phyloP scores from a whole-genome alignment of 345 rosid species.

The Cochlearia excelsa region DNA sequence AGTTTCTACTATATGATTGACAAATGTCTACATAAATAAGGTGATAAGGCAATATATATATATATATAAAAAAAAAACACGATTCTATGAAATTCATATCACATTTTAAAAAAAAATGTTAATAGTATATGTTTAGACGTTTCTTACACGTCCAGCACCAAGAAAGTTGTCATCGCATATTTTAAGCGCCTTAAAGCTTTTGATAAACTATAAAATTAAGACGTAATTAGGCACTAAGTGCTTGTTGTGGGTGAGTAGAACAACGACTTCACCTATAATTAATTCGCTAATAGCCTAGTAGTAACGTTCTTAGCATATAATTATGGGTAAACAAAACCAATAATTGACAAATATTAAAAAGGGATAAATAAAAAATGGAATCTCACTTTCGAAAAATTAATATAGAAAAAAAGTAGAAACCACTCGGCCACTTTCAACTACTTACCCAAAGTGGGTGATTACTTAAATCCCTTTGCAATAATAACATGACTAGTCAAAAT shows the following conservation, averaged over 20 bases:
- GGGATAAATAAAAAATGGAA: background rate
- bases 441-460: constrained; percentile 37
- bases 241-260: constrained; percentile 37
- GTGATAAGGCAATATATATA: background rate
- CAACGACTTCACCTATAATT: constrained; percentile 27
- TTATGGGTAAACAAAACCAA: constrained; percentile 11
- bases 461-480: constrained; percentile 12
- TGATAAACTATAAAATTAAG: constrained; percentile 20
- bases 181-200: background rate
- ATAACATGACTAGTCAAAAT: constrained; percentile 11
- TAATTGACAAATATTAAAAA: constrained; percentile 3
- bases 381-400: constrained; percentile 9
- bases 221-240: constrained; percentile 36
- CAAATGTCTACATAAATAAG: background rate
- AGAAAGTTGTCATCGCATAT: constrained; percentile 8
- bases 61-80: too few relatives aligned
- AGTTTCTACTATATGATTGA: background rate
- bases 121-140: constrained; percentile 18
- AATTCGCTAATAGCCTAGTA: constrained; percentile 3
- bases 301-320: constrained; percentile 13
- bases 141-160: constrained; percentile 39
- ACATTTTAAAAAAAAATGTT: background rate
- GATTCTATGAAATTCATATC: background rate
- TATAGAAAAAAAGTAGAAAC: constrained; percentile 28
- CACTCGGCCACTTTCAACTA: constrained; percentile 35